Evolutionary conservation across 1,139 yeast genomes (phyloP), one percentile per base, ranked within the genome.

Genomic region (Candida anutae): DNA sequence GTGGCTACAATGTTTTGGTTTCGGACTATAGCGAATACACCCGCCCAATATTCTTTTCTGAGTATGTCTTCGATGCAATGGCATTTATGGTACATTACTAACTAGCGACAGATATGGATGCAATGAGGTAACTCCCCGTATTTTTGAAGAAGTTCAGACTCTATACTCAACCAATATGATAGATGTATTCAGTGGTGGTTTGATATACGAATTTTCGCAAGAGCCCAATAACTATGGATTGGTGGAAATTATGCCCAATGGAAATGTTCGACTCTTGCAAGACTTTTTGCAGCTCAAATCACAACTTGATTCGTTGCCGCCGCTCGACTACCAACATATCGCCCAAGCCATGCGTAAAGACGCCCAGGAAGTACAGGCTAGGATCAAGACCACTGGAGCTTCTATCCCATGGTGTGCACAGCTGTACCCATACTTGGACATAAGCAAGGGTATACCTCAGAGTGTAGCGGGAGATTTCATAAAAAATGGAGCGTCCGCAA

Each of bases 211-310:
- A 51, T 90, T 70, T 54, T 74, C 94, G 2, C 90, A 87, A 52
- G 97, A 85, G 47, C 74, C 80, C 15, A 87, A 87, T 48, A 75
- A 82, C 47, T 90, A 90, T 54, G 98, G 98, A 0, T 62, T 90
- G 23, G 94, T 90, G 3, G 70, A 73, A 30, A 53, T 80, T 11
- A 46, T 53, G 28, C 69, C 69, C 33, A 59, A 67, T 26, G 90
- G 88, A 0, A 67, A 74, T 43, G 76, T 69, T 2, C 58, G 59
- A 21, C 31, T 80, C 2, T 51, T 75, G 27, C 48, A 61, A 3
- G 93, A 81, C 46, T 81, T 64, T 41, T 48, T 62, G 13, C 50
- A 62, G 14, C 62, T 80, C 31, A 72, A 70, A 40, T 37, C 49
- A 1, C 76, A 70, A 40, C 69, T 68, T 33, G 50, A 59, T n/a